These are phyloP conservation scores for Saturnispora zaruensis DNA, from an alignment of 805 yeast species.

Conservation along the genomic window DNA sequence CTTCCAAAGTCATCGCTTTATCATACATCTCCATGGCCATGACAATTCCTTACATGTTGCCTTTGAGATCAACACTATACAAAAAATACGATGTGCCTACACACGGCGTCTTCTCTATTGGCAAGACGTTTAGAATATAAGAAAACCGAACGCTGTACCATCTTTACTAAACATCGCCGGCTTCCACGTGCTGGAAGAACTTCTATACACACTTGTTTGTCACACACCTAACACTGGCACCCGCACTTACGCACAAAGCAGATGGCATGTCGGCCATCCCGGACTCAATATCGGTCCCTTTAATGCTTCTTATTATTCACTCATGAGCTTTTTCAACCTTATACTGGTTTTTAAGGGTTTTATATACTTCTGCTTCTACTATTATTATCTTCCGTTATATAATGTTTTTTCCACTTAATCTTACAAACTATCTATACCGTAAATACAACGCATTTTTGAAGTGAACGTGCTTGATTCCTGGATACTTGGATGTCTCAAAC, in stretches of 20 bases:
- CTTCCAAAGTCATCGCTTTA: conserved; percentile 20
- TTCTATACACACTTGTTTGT: not conserved
- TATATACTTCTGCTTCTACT: not conserved
- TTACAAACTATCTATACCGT: conserved; percentile 37
- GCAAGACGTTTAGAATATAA: conserved; percentile 27
- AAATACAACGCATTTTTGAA: conserved; percentile 65
- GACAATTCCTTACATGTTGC: conserved; percentile 29
- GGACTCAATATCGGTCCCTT: not conserved
- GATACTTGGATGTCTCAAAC: conserved; percentile 48
- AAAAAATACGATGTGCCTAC: conserved; percentile 14
- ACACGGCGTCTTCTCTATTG: conserved; percentile 24
- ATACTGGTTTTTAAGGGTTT: not conserved
- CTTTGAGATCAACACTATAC: conserved; percentile 24
- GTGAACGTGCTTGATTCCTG: conserved; percentile 73
- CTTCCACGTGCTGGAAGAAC: not conserved
- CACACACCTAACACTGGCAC: not conserved
- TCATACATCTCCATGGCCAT: conserved; percentile 28
- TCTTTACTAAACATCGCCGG: not conserved
- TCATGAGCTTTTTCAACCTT: not conserved
- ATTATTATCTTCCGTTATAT: not conserved
- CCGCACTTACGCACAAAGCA: not conserved
- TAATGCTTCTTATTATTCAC: not conserved
- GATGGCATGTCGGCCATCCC: not conserved
- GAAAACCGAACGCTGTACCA: not conserved
- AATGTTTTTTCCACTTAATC: not conserved